Base-by-base conservation (phyloP, 2,329 filamentous ascomycete genomes). In the Graphilbum fragrans region DNA sequence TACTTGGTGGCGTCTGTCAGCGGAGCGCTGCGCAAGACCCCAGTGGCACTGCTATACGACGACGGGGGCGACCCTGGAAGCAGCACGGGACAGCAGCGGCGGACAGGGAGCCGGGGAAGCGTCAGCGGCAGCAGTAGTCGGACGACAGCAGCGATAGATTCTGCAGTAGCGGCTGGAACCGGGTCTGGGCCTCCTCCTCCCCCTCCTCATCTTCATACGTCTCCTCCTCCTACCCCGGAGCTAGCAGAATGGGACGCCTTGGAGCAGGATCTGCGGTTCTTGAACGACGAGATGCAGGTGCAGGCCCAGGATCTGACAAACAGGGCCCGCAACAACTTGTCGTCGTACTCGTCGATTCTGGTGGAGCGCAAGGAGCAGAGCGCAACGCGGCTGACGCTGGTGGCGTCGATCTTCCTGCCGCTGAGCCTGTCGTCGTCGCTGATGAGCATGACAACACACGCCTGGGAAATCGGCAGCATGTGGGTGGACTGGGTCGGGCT, bases 361-460 rank as follows among this genome's bases (percentile, higher is more conserved):
- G 10, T 14, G 17, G 37, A 39, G 37, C 4, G 20, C n/a, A 16
- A 39, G 29, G 37, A 18, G 6, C 23, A 32, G 9, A 39, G 18
- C 37, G 37, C 25, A 14, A 22, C 25, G 23, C 37, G 37, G 23
- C 37, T 39, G 37, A 39, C 37, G 7, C 25, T 39, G 25, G 37
- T 39, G 37, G 37, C 37, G 6, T 17, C 37, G 17, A 18, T 39
- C 23, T 39, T 39, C 25, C 12, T 39, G 25, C 37, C 37, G n/a
- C 37, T 39, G 23, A 39, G 25, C 25, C 37, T 39, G 25, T 31
- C 37, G 23, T 20, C 37, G 25, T 39, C 37, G 37, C 37, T 39
- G 12, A 9, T 39, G 25, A 25, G 19, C 25, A 39, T 39, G 37
- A 39, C 3, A n/a, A 39, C 25, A 14, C 23, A 20, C 7, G 37